Percentiles rank a stretch among this genome's conserved stretches.
These are phyloP conservation scores for Saprolegnia diclina DNA, from an alignment of 352 stramenopile species.

Conservation along the genomic window DNA sequence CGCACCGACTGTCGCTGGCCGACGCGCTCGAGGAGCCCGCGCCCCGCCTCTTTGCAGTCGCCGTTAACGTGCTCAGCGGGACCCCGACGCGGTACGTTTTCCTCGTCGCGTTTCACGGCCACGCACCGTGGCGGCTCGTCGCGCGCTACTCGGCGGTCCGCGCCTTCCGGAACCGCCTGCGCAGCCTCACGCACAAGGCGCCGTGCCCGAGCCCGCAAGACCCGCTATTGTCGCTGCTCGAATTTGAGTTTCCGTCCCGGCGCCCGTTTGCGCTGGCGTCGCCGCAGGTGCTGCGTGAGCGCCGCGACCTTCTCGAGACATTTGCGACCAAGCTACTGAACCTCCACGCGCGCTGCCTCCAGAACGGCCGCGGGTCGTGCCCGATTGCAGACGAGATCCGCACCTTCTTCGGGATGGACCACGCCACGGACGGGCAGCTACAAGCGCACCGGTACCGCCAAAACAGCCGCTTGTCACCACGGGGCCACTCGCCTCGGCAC, in stretches of 20 bases:
- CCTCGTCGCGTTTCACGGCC: not conserved
- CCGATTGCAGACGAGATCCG: not conserved
- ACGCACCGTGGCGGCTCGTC: not conserved
- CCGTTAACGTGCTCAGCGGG: not conserved
- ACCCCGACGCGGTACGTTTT: not conserved
- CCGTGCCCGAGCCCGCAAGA: not conserved
- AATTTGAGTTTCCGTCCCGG: not conserved
- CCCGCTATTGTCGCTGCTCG: not conserved
- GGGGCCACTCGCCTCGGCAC: too few relatives aligned
- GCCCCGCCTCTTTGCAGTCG: not conserved
- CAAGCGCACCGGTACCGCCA: too few relatives aligned
- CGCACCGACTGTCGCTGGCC: not conserved
- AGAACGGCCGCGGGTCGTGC: not conserved
- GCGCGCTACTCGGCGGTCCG: not conserved
- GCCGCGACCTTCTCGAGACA: not conserved
- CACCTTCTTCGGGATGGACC: not conserved
- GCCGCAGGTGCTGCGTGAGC: not conserved
- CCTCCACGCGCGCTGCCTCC: not conserved
- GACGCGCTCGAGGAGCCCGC: not conserved
- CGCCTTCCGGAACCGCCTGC: not conserved
- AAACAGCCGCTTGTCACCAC: too few relatives aligned
- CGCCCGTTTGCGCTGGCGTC: not conserved
- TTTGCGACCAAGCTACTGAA: not conserved
- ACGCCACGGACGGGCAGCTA: not conserved
- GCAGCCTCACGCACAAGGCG: not conserved